Conservation (phyloP, 1,139 yeast genomes). For the Scheffersomyces illinoinensis region DNA sequence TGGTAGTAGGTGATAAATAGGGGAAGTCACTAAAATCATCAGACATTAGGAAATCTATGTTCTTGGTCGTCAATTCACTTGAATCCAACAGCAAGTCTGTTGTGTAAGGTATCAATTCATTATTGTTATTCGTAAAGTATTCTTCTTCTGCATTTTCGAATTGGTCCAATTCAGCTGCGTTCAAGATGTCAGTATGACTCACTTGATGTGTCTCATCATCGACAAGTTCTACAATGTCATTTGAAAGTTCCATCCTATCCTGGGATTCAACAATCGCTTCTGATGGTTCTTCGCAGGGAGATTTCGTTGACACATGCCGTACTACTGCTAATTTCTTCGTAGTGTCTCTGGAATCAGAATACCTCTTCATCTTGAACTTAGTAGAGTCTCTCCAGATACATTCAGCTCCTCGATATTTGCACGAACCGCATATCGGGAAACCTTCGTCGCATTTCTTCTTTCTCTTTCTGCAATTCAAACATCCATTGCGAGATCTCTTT, state of each 20-base stretch:
- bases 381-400: conserved; percentile 7
- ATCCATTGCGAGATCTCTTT: conserved; percentile 4
- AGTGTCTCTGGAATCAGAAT: neutral
- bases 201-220: neutral
- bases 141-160: neutral
- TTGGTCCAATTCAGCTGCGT: neutral
- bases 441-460: conserved; percentile 16
- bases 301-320: neutral
- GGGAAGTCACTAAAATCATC: neutral
- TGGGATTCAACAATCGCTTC: neutral
- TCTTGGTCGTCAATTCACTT: neutral
- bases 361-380: conserved; percentile 1
- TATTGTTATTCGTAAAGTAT: neutral
- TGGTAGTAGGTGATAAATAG: neutral
- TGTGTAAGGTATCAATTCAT: neutral
- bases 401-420: conserved; percentile 5
- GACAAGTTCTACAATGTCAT: neutral
- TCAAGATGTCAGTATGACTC: neutral
- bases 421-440: conserved; percentile 13
- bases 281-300: neutral
- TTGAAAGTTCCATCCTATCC: neutral
- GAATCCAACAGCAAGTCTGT: neutral
- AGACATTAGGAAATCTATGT: neutral
- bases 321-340: neutral
- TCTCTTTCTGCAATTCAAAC: conserved; percentile 3